Percentiles rank a stretch among this genome's conserved stretches.
These are phyloP conservation scores for Cordyceps farinosa DNA, from an alignment of 2,329 filamentous ascomycete genomes.

Conservation along the genomic window DNA sequence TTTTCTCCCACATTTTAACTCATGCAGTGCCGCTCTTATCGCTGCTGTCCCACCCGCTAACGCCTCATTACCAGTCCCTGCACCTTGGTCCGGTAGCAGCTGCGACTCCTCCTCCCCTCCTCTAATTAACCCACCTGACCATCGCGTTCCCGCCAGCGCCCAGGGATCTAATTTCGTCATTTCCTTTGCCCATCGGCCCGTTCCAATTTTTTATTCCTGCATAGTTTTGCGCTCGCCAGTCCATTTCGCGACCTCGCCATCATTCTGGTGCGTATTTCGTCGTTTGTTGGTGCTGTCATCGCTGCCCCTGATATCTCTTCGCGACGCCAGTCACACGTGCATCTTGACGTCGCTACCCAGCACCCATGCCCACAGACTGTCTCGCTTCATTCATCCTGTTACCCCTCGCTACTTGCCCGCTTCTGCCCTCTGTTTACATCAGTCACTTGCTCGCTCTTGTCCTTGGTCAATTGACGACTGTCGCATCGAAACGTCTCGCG, in stretches of 20 bases:
- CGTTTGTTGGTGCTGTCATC: background rate
- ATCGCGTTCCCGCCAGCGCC: background rate
- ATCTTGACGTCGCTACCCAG: background rate
- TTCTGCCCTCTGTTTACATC: background rate
- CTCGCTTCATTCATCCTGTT: slow-evolving; percentile 8
- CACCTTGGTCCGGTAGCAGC: background rate
- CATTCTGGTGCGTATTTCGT: background rate
- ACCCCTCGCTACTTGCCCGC: slow-evolving; percentile 16
- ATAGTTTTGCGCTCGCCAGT: background rate
- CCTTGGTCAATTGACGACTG: background rate
- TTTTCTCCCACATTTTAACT: no score
- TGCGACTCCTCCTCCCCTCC: background rate
- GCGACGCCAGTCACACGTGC: slow-evolving; percentile 13
- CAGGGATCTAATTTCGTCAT: slow-evolving; percentile 17
- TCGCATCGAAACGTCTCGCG: background rate
- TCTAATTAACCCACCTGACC: background rate
- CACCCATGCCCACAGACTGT: background rate
- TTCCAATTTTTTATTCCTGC: slow-evolving; percentile 11
- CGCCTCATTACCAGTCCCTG: background rate
- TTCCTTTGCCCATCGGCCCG: slow-evolving; percentile 16
- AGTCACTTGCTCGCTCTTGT: background rate
- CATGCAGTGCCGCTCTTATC: no score
- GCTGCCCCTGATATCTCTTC: background rate
- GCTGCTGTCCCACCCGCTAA: background rate
- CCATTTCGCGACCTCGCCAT: background rate